phyloP scores from a whole-genome alignment of 345 rosid species.

The Pugionium cornutum region DNA sequence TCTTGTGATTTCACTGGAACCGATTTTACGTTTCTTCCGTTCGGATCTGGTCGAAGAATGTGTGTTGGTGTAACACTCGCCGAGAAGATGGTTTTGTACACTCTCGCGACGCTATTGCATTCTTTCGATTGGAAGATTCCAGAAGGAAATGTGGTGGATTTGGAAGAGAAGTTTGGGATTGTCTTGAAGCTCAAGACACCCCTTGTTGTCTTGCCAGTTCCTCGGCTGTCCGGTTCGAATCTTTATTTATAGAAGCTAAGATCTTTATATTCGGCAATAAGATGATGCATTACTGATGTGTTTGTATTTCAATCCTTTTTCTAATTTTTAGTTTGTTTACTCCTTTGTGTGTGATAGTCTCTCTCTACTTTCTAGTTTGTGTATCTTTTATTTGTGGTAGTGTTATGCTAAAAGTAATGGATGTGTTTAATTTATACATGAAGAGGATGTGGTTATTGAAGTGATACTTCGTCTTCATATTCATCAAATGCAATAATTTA shows the following conservation, averaged over 20 bases:
- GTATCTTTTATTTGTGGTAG: too few relatives aligned
- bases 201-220: conserved; percentile 51
- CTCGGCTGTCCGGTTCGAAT: conserved; percentile 48
- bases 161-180: conserved; percentile 70
- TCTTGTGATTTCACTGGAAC: conserved; percentile 56
- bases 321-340: too few relatives aligned
- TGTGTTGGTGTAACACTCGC: conserved; percentile 72
- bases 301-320: too few relatives aligned
- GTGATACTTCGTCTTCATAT: too few relatives aligned
- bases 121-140: conserved; percentile 71
- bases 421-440: too few relatives aligned
- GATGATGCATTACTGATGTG: too few relatives aligned
- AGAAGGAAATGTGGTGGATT: conserved; percentile 40
- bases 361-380: too few relatives aligned
- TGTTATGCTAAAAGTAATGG: too few relatives aligned
- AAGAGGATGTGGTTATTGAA: too few relatives aligned
- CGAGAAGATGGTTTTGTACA: conserved; percentile 70
- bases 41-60: conserved; percentile 77
- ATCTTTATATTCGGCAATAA: not conserved
- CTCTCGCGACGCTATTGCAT: conserved; percentile 59
- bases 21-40: conserved; percentile 60
- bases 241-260: conserved; percentile 9
- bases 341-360: too few relatives aligned
- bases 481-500: too few relatives aligned
- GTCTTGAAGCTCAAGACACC: conserved; percentile 62